Evolutionary conservation across 2,329 filamentous ascomycete genomes (phyloP).

Genomic region (Cytospora schulzeri): DNA sequence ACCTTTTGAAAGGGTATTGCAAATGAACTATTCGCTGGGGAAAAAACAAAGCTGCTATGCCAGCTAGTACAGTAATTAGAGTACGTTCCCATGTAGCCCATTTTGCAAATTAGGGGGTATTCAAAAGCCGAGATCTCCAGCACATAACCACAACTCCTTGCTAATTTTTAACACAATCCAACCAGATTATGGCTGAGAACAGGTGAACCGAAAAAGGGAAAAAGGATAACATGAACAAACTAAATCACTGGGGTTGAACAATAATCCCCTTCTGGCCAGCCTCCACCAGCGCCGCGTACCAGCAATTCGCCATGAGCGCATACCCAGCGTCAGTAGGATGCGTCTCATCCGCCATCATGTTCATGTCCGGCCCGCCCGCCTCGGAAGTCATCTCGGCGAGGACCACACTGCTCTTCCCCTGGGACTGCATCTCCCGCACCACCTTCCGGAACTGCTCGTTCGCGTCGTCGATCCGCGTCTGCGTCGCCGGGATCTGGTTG

Average conservation of each 20-base stretch:
- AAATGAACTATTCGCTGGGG: background rate
- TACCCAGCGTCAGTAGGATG: conserved; percentile 45
- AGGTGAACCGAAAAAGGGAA: background rate
- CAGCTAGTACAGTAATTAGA: background rate
- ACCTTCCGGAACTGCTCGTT: conserved; percentile 40
- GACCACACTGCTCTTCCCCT: conserved; percentile 39
- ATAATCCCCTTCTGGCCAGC: conserved; percentile 34
- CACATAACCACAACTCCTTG: background rate
- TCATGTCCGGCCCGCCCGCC: conserved; percentile 34
- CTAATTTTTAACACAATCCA: background rate
- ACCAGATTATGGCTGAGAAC: no score
- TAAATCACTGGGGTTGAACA: conserved; percentile 25
- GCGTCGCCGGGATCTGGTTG: conserved; percentile 26
- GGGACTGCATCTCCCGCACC: conserved; percentile 32
- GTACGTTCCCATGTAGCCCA: background rate
- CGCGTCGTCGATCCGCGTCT: conserved; percentile 37
- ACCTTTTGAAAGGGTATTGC: background rate
- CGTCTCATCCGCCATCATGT: conserved; percentile 42
- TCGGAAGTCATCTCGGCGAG: conserved; percentile 44
- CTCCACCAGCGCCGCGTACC: conserved; percentile 37
- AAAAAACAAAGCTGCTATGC: background rate
- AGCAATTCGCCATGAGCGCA: conserved; percentile 45
- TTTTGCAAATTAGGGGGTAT: background rate
- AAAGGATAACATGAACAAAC: background rate
- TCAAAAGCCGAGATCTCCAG: background rate